Conservation (phyloP, 2,329 filamentous ascomycete genomes). For the Talaromyces rugulosus region DNA sequence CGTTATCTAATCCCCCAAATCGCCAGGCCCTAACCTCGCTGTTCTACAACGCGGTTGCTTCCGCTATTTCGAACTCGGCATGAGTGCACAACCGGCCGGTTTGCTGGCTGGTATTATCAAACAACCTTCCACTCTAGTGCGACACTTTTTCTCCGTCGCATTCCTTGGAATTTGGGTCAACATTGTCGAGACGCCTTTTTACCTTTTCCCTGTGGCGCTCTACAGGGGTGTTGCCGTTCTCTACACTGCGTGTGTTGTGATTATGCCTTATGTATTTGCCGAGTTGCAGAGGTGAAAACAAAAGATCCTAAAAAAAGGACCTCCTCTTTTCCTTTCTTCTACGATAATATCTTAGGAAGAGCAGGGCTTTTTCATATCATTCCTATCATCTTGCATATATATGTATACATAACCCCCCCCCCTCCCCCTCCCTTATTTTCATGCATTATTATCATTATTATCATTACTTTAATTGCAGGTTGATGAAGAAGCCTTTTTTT, state of each 20-base stretch:
- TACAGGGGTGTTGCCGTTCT: slow-evolving; percentile 66
- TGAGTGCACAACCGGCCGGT: slow-evolving; percentile 72
- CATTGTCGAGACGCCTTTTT: slow-evolving; percentile 48
- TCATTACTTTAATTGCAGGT: too few species aligned
- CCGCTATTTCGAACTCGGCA: slow-evolving; percentile 75
- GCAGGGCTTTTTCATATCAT: background rate
- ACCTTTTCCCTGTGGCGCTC: slow-evolving; percentile 60
- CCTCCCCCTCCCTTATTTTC: background rate
- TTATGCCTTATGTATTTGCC: slow-evolving; percentile 73
- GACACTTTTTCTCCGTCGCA: slow-evolving; percentile 93
- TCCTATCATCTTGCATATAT: background rate
- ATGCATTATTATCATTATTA: background rate
- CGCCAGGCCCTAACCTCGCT: slow-evolving; percentile 62
- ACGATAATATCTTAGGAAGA: background rate
- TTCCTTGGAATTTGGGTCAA: slow-evolving; percentile 78
- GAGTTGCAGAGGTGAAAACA: slow-evolving; percentile 48
- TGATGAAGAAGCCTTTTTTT: too few species aligned
- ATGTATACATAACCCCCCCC: background rate
- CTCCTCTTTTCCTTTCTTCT: background rate
- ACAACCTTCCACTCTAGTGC: slow-evolving; percentile 71
- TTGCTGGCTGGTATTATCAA: slow-evolving; percentile 78
- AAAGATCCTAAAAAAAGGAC: background rate
- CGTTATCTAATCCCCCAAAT: background rate
- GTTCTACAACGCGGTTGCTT: slow-evolving; percentile 89
- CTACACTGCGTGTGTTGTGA: slow-evolving; percentile 75